A percentile compares a stretch with the other conserved stretches of the same genome.
These are phyloP conservation scores for Aspergillus felis DNA, from an alignment of 2,329 filamentous ascomycete genomes.

Conservation along the genomic window DNA sequence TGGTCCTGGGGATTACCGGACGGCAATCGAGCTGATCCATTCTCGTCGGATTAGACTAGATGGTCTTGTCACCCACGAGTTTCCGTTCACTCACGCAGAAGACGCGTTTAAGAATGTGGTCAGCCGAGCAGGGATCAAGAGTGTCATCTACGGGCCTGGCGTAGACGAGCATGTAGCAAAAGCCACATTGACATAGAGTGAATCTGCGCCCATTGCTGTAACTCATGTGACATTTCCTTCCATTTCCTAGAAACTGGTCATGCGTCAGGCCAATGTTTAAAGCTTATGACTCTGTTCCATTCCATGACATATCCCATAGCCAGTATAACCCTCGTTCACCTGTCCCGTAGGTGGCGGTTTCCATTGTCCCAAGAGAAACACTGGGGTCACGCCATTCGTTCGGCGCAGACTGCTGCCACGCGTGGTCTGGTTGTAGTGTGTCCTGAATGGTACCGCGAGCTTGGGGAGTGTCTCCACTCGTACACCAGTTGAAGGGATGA, in stretches of 20 bases:
- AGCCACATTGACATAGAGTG: not conserved
- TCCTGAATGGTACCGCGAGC: not conserved
- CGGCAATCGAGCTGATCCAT: constrained; percentile 65
- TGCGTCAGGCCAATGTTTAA: not conserved
- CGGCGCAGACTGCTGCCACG: constrained; percentile 3
- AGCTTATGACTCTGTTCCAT: constrained; percentile 6
- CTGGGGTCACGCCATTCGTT: constrained; percentile 9
- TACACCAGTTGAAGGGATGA: not conserved
- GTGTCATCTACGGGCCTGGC: constrained; percentile 34
- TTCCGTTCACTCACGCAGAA: constrained; percentile 74
- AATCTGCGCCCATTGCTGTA: not conserved
- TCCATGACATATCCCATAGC: constrained; percentile 29
- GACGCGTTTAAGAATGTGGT: constrained; percentile 80
- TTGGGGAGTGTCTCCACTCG: not conserved
- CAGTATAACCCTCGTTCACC: constrained; percentile 26
- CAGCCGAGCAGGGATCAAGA: constrained; percentile 58
- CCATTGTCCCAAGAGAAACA: not conserved
- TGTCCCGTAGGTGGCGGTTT: constrained; percentile 6
- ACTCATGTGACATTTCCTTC: not conserved
- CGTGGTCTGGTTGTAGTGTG: not conserved
- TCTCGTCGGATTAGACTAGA: constrained; percentile 67
- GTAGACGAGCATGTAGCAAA: constrained; percentile 15
- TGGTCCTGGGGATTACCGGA: constrained; percentile 74
- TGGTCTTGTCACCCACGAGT: constrained; percentile 69
- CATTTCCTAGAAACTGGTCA: not conserved